A percentile compares a stretch with the other conserved stretches of the same genome.
These are phyloP conservation scores for Penicillium manginii DNA, from an alignment of 495 filamentous ascomycete species.

Conservation along the genomic window DNA sequence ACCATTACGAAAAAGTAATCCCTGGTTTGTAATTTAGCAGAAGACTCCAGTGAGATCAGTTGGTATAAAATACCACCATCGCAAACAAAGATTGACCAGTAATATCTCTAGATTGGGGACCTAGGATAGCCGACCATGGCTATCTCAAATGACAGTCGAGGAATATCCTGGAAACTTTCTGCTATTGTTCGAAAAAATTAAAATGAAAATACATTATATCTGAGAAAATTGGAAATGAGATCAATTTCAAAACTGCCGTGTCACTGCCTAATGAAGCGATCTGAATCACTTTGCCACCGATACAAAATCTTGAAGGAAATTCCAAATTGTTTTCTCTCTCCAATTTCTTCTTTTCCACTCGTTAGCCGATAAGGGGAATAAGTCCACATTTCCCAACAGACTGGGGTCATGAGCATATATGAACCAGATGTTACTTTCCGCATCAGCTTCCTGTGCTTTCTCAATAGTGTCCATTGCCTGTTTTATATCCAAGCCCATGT, in stretches of 20 bases:
- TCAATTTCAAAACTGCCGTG: background rate
- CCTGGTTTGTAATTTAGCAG: too few relatives aligned
- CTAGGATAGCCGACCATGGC: background rate
- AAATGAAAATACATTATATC: background rate
- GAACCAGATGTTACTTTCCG: constrained; percentile 53
- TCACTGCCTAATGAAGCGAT: background rate
- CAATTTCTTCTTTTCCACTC: constrained; percentile 55
- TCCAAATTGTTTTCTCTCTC: constrained; percentile 53
- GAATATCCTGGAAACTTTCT: background rate
- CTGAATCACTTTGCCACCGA: background rate
- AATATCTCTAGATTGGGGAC: too few relatives aligned
- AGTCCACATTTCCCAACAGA: constrained; percentile 49
- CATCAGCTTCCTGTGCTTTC: constrained; percentile 53
- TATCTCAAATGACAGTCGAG: background rate
- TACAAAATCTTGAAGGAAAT: constrained; percentile 60
- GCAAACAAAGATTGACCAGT: too few relatives aligned
- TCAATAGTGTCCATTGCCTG: constrained; percentile 39
- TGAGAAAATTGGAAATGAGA: background rate
- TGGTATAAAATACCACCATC: too few relatives aligned
- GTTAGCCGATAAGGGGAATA: constrained; percentile 55
- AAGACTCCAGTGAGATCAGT: too few relatives aligned
- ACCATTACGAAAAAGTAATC: too few relatives aligned
- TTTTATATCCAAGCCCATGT: constrained; percentile 10
- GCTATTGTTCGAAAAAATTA: background rate
- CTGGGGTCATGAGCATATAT: constrained; percentile 57